These are phyloP conservation scores for Trichoderma simmonsii DNA, from an alignment of 2,329 filamentous ascomycete genomes.

Conservation along the genomic window DNA sequence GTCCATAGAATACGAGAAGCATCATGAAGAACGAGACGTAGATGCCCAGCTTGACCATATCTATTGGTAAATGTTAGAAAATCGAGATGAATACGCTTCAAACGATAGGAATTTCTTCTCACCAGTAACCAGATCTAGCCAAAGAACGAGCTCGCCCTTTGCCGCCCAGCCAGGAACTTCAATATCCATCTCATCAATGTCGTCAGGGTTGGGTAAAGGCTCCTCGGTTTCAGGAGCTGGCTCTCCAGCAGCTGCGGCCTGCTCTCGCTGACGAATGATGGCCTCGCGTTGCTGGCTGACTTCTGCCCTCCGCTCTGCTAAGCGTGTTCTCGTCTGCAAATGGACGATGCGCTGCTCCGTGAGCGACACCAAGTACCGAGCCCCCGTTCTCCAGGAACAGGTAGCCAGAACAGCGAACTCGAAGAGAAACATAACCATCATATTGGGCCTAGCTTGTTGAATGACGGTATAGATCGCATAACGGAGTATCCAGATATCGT, in stretches of 20 bases:
- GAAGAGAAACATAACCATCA: constrained; percentile 99
- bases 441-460: constrained; percentile 83
- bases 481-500: constrained; percentile 74
- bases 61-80: constrained; percentile 39
- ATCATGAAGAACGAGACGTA: constrained; percentile 93
- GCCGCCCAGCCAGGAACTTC: constrained; percentile 96
- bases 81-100: constrained; percentile 14
- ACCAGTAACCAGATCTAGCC: constrained; percentile 80
- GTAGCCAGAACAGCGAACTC: constrained; percentile 88
- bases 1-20: constrained; percentile 86
- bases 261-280: constrained; percentile 49
- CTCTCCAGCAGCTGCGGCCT: constrained; percentile 50
- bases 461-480: constrained; percentile 83
- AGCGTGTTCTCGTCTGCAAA: constrained; percentile 66
- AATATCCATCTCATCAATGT: constrained; percentile 88
- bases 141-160: constrained; percentile 90
- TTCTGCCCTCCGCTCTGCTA: constrained; percentile 66
- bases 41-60: constrained; percentile 85
- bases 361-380: constrained; percentile 75
- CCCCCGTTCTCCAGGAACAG: constrained; percentile 72
- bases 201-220: constrained; percentile 62
- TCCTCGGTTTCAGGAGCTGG: constrained; percentile 52
- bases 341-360: constrained; percentile 73
- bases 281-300: constrained; percentile 57
- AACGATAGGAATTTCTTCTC: constrained; percentile 30